These are phyloP conservation scores for Aspergillus fijiensis DNA, from an alignment of 2,329 filamentous ascomycete genomes.

Conservation along the genomic window DNA sequence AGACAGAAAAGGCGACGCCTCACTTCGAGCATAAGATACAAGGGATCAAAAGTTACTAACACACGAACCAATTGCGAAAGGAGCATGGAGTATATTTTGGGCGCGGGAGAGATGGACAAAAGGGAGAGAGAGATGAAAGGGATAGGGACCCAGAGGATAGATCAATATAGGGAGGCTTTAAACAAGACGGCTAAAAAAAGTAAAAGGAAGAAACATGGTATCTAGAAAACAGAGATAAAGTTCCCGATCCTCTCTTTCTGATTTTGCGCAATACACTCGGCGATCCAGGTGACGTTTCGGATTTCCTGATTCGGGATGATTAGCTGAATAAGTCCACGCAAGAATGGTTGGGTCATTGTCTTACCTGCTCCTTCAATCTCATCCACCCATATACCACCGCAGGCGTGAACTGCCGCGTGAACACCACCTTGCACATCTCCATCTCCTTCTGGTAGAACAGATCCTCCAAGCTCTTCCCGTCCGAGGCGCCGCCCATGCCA, in stretches of 20 bases:
- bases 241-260: constrained; percentile 99
- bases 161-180: neutral
- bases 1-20: neutral
- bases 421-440: constrained; percentile 93
- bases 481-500: constrained; percentile 74
- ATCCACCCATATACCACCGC: constrained; percentile 97
- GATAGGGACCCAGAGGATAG: neutral
- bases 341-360: constrained; percentile 28
- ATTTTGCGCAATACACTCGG: constrained; percentile 98
- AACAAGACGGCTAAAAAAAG: constrained; percentile 20
- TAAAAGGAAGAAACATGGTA: constrained; percentile 15
- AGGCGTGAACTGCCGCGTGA: constrained; percentile 93
- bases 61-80: neutral
- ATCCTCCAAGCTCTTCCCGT: constrained; percentile 90
- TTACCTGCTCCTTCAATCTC: constrained; percentile 92
- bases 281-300: constrained; percentile 98
- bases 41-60: neutral
- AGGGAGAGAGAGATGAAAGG: neutral
- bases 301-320: constrained; percentile 69
- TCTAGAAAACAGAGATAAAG: constrained; percentile 95
- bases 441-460: constrained; percentile 99
- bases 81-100: neutral
- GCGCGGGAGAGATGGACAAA: neutral
- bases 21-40: neutral
- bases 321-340: too few species aligned